Evolutionary conservation across 108 stramenopile species (phyloP).

Genomic region (Cyclostephanos tholiformis): DNA sequence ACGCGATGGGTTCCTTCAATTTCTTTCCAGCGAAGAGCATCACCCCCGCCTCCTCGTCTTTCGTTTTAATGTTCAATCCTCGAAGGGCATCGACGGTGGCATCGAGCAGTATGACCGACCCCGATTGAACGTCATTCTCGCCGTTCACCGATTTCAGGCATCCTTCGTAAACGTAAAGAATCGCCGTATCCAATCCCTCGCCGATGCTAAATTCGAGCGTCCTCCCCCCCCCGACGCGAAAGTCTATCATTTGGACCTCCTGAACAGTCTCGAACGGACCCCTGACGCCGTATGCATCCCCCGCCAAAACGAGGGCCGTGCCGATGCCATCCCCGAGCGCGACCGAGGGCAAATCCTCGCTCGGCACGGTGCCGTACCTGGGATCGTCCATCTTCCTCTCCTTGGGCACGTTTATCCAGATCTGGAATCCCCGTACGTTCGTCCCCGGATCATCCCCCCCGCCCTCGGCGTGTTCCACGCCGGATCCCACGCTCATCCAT

Average conservation of each 20-base stretch:
- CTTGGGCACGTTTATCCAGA: slow-evolving; percentile 56
- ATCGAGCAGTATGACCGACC: slow-evolving; percentile 2
- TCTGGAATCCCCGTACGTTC: slow-evolving; percentile 50
- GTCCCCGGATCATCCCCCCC: slow-evolving; percentile 40
- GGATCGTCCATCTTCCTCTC: slow-evolving; percentile 54
- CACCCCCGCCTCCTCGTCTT: slow-evolving; percentile 13
- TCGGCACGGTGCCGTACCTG: slow-evolving; percentile 55
- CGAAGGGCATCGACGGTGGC: not conserved
- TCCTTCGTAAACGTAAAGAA: slow-evolving; percentile 58
- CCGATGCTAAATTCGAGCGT: slow-evolving; percentile 32
- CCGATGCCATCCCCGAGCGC: slow-evolving; percentile 5
- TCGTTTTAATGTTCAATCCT: not conserved
- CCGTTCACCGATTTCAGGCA: slow-evolving; percentile 25
- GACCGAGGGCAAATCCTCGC: slow-evolving; percentile 44
- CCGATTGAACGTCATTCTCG: not conserved
- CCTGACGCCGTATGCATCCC: slow-evolving; percentile 8
- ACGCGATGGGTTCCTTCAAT: slow-evolving; percentile 52
- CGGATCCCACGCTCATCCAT: slow-evolving; percentile 63
- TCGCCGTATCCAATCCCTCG: slow-evolving; percentile 50
- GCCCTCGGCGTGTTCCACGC: slow-evolving; percentile 66
- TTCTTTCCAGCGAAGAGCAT: slow-evolving; percentile 59
- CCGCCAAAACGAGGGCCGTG: slow-evolving; percentile 51
- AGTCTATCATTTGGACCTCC: slow-evolving; percentile 56
- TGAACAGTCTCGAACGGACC: slow-evolving; percentile 54
- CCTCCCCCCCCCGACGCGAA: slow-evolving; percentile 20